Conservation (phyloP, 495 filamentous ascomycete species). For the Tetracladium setigerum region DNA sequence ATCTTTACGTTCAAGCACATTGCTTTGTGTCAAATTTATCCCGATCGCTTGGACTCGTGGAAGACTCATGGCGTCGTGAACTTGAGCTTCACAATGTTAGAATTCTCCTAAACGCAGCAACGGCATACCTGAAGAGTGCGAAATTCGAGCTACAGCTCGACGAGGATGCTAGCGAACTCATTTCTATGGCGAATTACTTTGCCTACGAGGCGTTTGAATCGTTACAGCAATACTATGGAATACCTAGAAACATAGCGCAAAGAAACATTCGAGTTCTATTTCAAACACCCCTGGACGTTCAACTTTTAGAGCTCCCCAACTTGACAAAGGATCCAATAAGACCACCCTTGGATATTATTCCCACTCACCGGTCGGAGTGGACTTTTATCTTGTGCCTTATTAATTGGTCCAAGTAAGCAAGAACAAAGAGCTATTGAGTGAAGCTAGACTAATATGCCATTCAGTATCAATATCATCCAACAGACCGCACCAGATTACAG, state of each 20-base stretch:
- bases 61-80: not conserved
- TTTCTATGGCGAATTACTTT: not conserved
- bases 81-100: not conserved
- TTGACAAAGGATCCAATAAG: not conserved
- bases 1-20: not conserved
- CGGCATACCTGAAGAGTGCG: not conserved
- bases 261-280: not conserved
- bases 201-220: not conserved
- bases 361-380: not conserved
- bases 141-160: not conserved
- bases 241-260: not conserved
- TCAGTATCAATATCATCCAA: not conserved
- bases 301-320: not conserved
- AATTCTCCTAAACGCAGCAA: not conserved
- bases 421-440: not conserved
- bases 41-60: not conserved
- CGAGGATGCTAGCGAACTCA: not conserved
- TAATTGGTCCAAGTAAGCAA: not conserved
- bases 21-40: not conserved
- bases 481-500: no score
- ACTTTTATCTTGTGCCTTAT: not conserved
- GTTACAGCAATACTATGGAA: not conserved
- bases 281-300: not conserved
- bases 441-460: not conserved
- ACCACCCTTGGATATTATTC: not conserved